Evolutionary conservation across 805 yeast species (phyloP), one percentile per base, ranked within the genome.

Genomic region (Candida pseudoglaebosa): DNA sequence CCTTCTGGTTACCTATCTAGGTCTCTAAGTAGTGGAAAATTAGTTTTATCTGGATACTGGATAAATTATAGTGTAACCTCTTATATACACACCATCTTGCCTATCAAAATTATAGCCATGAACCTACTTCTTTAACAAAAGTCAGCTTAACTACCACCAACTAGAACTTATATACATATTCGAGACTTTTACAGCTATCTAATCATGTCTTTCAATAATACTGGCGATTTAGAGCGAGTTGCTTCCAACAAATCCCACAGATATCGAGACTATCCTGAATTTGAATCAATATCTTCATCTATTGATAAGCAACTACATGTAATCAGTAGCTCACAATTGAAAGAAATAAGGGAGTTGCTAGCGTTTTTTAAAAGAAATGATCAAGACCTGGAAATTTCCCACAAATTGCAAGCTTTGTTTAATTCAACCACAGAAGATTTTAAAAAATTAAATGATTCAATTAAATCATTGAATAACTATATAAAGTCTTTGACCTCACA

Each of bases 211-310:
- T 58, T 67, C 47, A 57, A 60, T 43, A 54, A 48, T 21, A 39
- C 49, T 16, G 52, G 48, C 13, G 69, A 64, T 38, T 49, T 63
- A 26, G 70, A 64, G 38, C 33, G 52, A 17, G 45, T 48, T 12
- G 44, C 48, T n/a, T 45, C 53, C 5, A 45, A 41, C 29, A 29
- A 36, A 18, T 54, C 64, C 2, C 39, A 39, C 10, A 47, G 54
- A 21, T 68, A 67, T 43, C 56, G 51, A 28, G 74, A 68, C 43
- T 62, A 53, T 40, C 73, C 73, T 9, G 68, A 67, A 42, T 68
- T 67, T 42, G 72, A 65, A 30, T 32, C 50, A 5, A 39, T 52
- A 16, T 57, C 66, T 3, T 52, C 53, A 13, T 40, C 58, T 4
- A 57, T 68, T 16, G 72, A 68, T 19, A 50, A 54, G 36, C 48